Evolutionary conservation across 345 rosid species (phyloP), one percentile per base, ranked within the genome.

Genomic region (Dipteronia dyeriana): DNA sequence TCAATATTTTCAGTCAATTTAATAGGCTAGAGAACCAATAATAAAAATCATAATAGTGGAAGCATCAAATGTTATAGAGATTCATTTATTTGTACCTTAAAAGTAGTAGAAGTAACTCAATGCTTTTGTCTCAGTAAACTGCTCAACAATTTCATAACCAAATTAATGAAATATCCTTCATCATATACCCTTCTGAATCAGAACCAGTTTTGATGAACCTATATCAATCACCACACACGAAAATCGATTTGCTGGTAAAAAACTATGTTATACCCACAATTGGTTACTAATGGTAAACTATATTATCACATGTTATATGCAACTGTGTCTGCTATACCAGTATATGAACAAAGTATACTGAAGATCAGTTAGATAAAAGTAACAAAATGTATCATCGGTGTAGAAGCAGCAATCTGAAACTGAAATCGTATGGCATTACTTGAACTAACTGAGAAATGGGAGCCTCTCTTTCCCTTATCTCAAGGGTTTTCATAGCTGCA

Each of bases 361-460:
- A 34, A 12, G 13, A 34, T 34, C 38, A 53, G 57, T 56, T 76
- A 41, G 45, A 70, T 1, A 57, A n/a, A 34, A 53, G 70, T 78
- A 78, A 71, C 67, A 66, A 77, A 78, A 70, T 5, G 61, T 47
- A 9, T 86, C 80, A 41, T 41, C 45, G 85, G 61, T 79, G 86
- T 68, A 92, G 80, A 68, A 90, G 93, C 81, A 89, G 65, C 76
- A 34, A 34, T 6, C 94, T 84, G 86, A 92, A 96, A 54, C 90
- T 90, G 85, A 96, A 94, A 77, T 93, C 97, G 68, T 96, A 96
- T 5, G 98, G 95, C 82, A 84, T 88, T 39, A 96, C 86, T 83
- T 88, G 90, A 47, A 94, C 92, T 29, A 88, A 80, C 75, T 86
- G 86, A 51, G 84, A 78, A 53, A 89, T 10, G 91, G 84, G 38